Conservation (phyloP, 2,329 filamentous ascomycete species). For the Fusarium buharicum region DNA sequence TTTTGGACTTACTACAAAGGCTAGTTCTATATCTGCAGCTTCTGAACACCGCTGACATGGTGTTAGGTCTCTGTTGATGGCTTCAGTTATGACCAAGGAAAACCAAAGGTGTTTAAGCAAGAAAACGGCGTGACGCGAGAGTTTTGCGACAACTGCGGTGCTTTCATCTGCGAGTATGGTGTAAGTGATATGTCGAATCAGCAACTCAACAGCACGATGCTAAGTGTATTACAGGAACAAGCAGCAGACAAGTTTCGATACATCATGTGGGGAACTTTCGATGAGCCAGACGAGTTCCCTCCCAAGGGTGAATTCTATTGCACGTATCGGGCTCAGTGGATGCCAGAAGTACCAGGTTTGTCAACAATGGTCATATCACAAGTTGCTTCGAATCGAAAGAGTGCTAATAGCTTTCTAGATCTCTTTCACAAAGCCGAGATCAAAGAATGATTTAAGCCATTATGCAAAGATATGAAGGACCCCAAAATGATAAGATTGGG, state of each 20-base stretch:
- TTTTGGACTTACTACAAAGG: slow-evolving; percentile 28
- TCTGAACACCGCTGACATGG: not conserved
- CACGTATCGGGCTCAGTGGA: slow-evolving; percentile 59
- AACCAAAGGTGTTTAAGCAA: slow-evolving; percentile 24
- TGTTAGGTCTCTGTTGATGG: slow-evolving; percentile 7
- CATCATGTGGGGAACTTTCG: slow-evolving; percentile 59
- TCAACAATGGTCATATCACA: accelerated
- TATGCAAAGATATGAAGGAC: not conserved
- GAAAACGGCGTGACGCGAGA: slow-evolving; percentile 27
- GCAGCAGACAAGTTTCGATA: slow-evolving; percentile 58
- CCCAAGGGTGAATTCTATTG: slow-evolving; percentile 68
- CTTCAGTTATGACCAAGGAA: slow-evolving; percentile 19
- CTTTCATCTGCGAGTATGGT: slow-evolving; percentile 35
- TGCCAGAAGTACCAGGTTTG: slow-evolving; percentile 38
- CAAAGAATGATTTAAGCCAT: slow-evolving; percentile 1
- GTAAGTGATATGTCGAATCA: not conserved
- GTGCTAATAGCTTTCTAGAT: not conserved
- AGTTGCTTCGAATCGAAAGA: accelerated
- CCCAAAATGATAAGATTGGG: too few species aligned
- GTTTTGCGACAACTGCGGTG: slow-evolving; percentile 31
- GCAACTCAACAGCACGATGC: accelerated
- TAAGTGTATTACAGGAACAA: slow-evolving; percentile 47
- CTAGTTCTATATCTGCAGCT: accelerated
- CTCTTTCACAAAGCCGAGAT: slow-evolving; percentile 26
- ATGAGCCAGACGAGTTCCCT: slow-evolving; percentile 59